These are phyloP conservation scores for Colletotrichum phormii DNA, from an alignment of 2,329 filamentous ascomycete species.

Conservation along the genomic window DNA sequence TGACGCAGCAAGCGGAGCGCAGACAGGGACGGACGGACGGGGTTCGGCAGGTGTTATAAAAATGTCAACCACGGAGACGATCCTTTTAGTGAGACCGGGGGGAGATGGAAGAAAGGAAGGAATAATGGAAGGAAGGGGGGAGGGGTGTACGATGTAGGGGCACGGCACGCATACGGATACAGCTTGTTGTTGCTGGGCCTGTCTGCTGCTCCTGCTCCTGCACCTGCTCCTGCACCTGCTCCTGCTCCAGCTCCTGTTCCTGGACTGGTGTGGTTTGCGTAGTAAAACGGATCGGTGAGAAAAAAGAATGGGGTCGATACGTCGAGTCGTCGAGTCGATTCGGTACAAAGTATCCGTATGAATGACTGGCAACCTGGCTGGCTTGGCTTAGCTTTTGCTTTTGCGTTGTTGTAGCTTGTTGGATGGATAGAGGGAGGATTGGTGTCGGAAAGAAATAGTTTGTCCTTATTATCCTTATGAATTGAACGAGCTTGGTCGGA, in stretches of 20 bases:
- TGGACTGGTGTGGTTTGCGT: conserved; percentile 4
- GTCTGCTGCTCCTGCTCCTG: not conserved
- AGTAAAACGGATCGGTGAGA: conserved; percentile 24
- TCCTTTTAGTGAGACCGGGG: conserved; percentile 36
- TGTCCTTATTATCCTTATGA: conserved; percentile 22
- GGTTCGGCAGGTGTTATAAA: conserved; percentile 37
- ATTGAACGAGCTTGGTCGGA: not conserved
- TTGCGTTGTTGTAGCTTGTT: not conserved
- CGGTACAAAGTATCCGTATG: not conserved
- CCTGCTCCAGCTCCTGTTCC: not conserved
- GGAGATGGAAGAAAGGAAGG: conserved; percentile 15
- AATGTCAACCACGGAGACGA: conserved; percentile 37
- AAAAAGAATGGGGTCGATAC: conserved; percentile 1
- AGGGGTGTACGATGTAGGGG: not conserved
- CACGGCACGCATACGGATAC: not conserved
- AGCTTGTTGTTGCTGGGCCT: not conserved
- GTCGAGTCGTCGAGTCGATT: not conserved
- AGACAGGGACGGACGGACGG: conserved; percentile 33
- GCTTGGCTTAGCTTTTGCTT: too few relatives aligned
- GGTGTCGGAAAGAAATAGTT: conserved; percentile 20
- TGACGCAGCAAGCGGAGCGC: conserved; percentile 33
- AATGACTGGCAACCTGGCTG: not conserved
- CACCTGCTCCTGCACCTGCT: not conserved
- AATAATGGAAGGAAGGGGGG: conserved; percentile 14
- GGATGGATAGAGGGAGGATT: not conserved